Evolutionary conservation across 2,329 filamentous ascomycete species (phyloP), one percentile per base, ranked within the genome.

Genomic region (Venturia asperata): DNA sequence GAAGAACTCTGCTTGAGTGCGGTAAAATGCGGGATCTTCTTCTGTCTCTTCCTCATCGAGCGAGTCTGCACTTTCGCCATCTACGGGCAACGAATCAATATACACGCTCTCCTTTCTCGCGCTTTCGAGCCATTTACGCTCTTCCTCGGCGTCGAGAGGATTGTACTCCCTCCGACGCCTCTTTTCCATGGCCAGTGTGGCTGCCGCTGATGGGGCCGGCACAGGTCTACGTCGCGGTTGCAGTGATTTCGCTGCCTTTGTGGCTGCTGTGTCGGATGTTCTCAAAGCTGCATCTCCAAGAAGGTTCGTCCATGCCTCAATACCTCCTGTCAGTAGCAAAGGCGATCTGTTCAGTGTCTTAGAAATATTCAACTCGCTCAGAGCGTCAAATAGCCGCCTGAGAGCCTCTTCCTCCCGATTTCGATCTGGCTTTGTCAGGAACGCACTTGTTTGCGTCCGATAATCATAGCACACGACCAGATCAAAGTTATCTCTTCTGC

Each of bases 391-490:
- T 15, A 99, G 79, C 19, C 87, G 87, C 68, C 87, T 81, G 24
- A 97, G 76, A n/a, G 86, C 84, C 43, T 78, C 75, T 21, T 71
- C 62, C 19, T 41, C n/a, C 24, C 21, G 19, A 15, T 61, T 75
- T 1, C 69, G 71, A 9, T 80, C 78, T 30, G 79, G 77, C 62
- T 76, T 80, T 21, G 77, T 79, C 45, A 83, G 77, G 70, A 82
- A 95, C 70, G 68, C 79, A 69, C 75, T 83, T 66, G 71, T 90
- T 81, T 73, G 82, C 67, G 84, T 87, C 17, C 74, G 76, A 69
- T 93, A 84, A 74, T 99, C 92, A 74, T 97, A 96, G 71, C 95
- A 94, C 0, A 99, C 90, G 13, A 99, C 84, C 52, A 97, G 77
- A 69, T 97, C 92, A 70, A 89, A 96, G 65, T 88, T 82, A 68